Base-by-base conservation (phyloP, 352 stramenopile genomes). In the Blastocystis sp. region DNA sequence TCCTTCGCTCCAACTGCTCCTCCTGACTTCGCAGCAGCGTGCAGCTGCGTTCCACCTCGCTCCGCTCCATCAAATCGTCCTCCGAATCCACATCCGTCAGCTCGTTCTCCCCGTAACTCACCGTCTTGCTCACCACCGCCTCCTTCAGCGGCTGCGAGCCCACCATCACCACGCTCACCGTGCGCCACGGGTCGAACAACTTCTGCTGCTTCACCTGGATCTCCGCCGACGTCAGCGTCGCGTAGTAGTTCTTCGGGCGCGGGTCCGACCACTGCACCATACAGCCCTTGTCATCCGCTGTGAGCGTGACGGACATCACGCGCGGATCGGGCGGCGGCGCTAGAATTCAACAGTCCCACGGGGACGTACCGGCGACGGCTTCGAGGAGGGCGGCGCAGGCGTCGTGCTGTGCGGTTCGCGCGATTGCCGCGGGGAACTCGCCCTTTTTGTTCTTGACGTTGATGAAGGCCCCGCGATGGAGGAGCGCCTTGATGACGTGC, bases 191-290 rank as follows among this genome's bases (percentile, higher is more conserved):
- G 9, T 81, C 71, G 43, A 81, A 81, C 14, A 81, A 45, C n/a
- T 65, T 62, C 34, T 81, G 71, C 60, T 81, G 71, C 60, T 81
- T 81, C n/a, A 81, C 34, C 53, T 81, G 71, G n/a, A 81, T 40
- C n/a, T 81, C 71, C 34, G 38, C 71, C 38, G 43, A 41, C 2
- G 71, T 81, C 19, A 81, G 65, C 38, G 45, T 14, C 21, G 71
- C 40, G 43, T 66, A 81, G 60, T 81, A 81, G 52, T 81, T 81
- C 11, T 45, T 41, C 14, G n/a, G 10, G 21, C 45, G n/a, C 28
- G 45, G 23, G 38, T 45, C 11, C 4, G 4, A 17, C 71, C 71
- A 81, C 7, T 3, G 19, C 41, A 64, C 53, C 5, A 74, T 48
- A 5, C 45, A 64, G 7, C 48, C 19, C 14, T 81, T 45, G 38